Conservation (phyloP, 352 stramenopile species). For the Aphanomyces stellatus region DNA sequence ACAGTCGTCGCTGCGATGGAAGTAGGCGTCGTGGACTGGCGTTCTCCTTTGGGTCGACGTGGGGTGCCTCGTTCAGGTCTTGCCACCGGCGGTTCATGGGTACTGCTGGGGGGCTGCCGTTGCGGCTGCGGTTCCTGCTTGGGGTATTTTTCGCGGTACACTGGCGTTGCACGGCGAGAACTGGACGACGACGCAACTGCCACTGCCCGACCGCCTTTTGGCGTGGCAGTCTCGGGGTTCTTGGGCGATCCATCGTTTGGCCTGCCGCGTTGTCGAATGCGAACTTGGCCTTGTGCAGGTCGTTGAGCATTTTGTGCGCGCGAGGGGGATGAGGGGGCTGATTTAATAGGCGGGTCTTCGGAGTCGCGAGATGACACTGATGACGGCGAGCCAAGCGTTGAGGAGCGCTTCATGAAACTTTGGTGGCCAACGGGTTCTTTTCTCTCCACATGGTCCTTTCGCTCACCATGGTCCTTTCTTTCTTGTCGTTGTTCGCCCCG, state of each 20-base stretch:
- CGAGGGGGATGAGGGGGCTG: background rate
- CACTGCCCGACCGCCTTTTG: background rate
- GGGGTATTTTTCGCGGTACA: conserved; percentile 4
- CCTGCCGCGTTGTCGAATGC: background rate
- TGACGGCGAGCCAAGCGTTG: background rate
- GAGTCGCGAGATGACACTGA: background rate
- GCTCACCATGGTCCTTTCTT: background rate
- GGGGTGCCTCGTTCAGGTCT: background rate
- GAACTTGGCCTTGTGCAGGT: background rate
- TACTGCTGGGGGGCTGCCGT: no score
- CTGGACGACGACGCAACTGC: background rate
- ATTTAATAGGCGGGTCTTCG: background rate
- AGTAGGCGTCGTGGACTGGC: no score
- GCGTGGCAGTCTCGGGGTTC: background rate
- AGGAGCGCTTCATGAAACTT: background rate
- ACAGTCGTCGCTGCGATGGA: no score
- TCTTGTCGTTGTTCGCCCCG: background rate
- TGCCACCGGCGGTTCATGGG: no score
- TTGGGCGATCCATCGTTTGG: background rate
- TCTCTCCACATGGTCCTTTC: background rate
- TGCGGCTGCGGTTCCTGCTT: background rate
- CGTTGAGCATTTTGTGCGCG: background rate
- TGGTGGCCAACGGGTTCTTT: no score
- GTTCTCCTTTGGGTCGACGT: no score
- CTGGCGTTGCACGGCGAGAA: background rate